Percentiles rank a stretch among this genome's conserved stretches.
Evolutionary conservation across 2,329 filamentous ascomycete species (phyloP).

Genomic region (Lachnellula suecica): DNA sequence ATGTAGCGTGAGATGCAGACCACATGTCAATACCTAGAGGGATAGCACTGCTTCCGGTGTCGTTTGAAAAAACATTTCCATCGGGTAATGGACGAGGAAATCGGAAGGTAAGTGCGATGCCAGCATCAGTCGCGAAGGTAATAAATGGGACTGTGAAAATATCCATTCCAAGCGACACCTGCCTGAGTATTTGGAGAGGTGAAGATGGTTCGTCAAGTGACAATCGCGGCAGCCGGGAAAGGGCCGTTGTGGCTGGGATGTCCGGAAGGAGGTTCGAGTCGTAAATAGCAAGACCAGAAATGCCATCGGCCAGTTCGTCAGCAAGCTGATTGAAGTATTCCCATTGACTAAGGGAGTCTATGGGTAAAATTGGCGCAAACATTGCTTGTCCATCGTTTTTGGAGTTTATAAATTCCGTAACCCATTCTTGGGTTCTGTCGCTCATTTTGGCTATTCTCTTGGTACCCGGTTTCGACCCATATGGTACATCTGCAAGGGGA

Average conservation of each 20-base stretch:
- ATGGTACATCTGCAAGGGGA: slow-evolving; percentile 71
- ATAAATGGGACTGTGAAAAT: slow-evolving; percentile 77
- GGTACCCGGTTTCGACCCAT: slow-evolving; percentile 53
- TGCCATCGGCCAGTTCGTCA: slow-evolving; percentile 55
- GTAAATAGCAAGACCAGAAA: slow-evolving; percentile 78
- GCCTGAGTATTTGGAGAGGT: slow-evolving; percentile 75
- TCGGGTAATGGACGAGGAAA: slow-evolving; percentile 55
- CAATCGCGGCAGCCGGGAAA: slow-evolving; percentile 68
- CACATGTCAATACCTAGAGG: slow-evolving; percentile 81
- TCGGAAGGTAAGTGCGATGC: slow-evolving; percentile 77
- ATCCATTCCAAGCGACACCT: slow-evolving; percentile 76
- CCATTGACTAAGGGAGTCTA: slow-evolving; percentile 73
- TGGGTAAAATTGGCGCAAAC: slow-evolving; percentile 70
- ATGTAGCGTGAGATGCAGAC: slow-evolving; percentile 58
- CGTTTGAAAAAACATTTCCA: background rate
- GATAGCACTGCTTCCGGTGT: slow-evolving; percentile 21
- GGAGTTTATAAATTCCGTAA: slow-evolving; percentile 61
- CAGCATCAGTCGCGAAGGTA: slow-evolving; percentile 73
- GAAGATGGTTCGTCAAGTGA: slow-evolving; percentile 68
- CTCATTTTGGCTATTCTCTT: slow-evolving; percentile 83
- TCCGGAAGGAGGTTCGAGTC: slow-evolving; percentile 68
- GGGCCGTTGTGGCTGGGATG: slow-evolving; percentile 52
- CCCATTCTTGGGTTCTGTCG: slow-evolving; percentile 82
- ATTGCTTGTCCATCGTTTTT: slow-evolving; percentile 40
- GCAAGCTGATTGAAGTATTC: slow-evolving; percentile 75